Base-by-base conservation (phyloP, 768 basidiomycete genomes). In the Boletus pseudopeckii region DNA sequence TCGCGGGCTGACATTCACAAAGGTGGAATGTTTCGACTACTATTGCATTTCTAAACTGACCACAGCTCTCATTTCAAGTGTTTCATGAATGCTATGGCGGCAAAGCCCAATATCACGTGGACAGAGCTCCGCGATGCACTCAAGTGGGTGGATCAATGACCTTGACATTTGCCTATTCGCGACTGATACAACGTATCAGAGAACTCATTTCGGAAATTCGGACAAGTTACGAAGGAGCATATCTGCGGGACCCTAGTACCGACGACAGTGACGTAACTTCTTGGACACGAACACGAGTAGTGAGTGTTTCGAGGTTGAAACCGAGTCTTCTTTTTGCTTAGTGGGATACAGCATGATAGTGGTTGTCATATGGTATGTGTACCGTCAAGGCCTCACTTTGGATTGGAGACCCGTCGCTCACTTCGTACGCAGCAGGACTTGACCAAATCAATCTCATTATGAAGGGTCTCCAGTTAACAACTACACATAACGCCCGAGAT, bases 1-100 rank as follows among this genome's bases (percentile, higher is more conserved):
- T 37, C 37, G 52, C 11, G 48, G 36, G 20, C 14, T 55, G 10
- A 68, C 65, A 7, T 65, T 68, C 38, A 67, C 66, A 11, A 65
- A 59, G 66, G 66, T 68, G 15, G 5, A 7, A 9, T n/a, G 0
- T 45, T 22, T 30, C 14, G 17, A 18, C 2, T 15, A 18, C n/a
- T 9, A 24, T 20, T 28, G 3, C 4, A 37, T 34, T 38, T 39
- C 7, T 3, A 0, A 20, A 32, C 40, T 56, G 37, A 57, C 36
- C 9, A 20, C 14, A 4, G 5, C 30, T 42, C 26, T 18, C 9
- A 7, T 45, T 44, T 28, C 38, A 41, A 65, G 64, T 64, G 59
- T 24, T 66, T 66, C 42, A 1, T 67, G 17, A 42, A 62, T 22
- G 57, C 40, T 28, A 46, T 52, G n/a, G 34, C 5, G 13, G 13